Percentiles rank a stretch among this genome's conserved stretches.
Conservation (phyloP, 2,329 filamentous ascomycete genomes). For the Ceratocystis lukuohia region DNA sequence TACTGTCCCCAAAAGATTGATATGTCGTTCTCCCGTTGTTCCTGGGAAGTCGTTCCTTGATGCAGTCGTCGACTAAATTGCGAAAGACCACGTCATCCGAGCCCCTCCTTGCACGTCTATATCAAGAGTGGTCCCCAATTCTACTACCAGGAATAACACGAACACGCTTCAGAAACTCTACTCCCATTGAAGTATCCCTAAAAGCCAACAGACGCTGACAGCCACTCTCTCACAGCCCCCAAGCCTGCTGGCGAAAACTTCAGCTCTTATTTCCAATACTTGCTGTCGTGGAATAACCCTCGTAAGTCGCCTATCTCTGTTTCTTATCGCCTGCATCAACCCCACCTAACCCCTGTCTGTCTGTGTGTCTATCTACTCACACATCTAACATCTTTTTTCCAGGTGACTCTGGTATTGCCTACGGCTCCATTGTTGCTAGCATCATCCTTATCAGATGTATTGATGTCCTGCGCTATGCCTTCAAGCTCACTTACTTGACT, state of each 20-base stretch:
- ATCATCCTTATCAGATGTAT: conserved; percentile 54
- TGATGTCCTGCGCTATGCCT: conserved; percentile 49
- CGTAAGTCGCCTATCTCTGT: conserved; percentile 32
- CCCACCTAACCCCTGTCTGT: conserved; percentile 18
- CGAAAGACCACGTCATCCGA: conserved; percentile 13
- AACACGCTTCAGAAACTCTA: neutral
- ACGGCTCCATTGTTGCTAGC: conserved; percentile 40
- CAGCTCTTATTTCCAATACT: conserved; percentile 56
- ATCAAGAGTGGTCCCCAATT: neutral
- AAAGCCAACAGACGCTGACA: neutral
- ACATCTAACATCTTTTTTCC: conserved; percentile 7
- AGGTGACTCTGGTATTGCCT: conserved; percentile 55
- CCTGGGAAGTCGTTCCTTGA: neutral
- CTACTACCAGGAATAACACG: neutral
- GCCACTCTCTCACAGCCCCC: conserved; percentile 5
- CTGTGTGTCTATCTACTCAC: neutral
- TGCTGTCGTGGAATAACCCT: conserved; percentile 57
- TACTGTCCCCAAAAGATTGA: neutral
- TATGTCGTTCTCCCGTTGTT: neutral
- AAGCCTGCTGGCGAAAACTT: conserved; percentile 43
- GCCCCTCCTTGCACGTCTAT: conserved; percentile 6
- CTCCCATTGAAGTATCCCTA: neutral
- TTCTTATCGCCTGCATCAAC: neutral
- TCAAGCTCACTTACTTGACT: conserved; percentile 52
- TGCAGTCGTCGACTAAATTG: neutral